phyloP scores from a whole-genome alignment of 495 filamentous ascomycete genomes.

The Collariella sp. region DNA sequence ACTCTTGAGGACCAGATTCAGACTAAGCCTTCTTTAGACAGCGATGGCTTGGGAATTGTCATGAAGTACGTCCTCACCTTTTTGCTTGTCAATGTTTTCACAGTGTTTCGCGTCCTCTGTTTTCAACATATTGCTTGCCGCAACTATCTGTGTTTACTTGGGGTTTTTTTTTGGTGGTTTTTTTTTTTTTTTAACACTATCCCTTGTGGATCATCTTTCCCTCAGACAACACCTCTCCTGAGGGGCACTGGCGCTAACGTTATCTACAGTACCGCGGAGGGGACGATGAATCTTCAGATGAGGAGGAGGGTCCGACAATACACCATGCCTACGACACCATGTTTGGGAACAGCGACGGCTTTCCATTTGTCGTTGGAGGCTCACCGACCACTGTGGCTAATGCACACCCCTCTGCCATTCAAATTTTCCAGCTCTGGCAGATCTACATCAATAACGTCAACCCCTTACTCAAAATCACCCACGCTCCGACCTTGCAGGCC shows the following conservation, averaged over 20 bases:
- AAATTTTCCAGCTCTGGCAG: conserved; percentile 69
- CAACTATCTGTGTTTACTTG: background rate
- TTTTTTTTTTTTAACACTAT: background rate
- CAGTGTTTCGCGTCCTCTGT: background rate
- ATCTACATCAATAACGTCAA: conserved; percentile 61
- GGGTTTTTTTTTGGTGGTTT: background rate
- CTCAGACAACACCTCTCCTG: background rate
- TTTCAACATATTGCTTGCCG: background rate
- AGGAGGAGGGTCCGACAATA: conserved; percentile 49
- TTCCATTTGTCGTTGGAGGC: conserved; percentile 51
- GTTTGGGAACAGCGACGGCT: conserved; percentile 46
- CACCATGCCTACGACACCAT: conserved; percentile 48
- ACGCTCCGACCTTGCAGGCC: conserved; percentile 53
- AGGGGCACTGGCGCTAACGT: conserved; percentile 5
- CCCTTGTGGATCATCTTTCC: background rate
- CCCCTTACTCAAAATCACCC: conserved; percentile 59
- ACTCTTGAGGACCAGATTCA: background rate
- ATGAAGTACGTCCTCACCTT: conserved; percentile 29
- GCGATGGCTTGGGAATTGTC: conserved; percentile 37
- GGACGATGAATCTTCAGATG: conserved; percentile 50
- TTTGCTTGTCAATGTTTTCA: background rate
- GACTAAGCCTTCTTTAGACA: conserved; percentile 9
- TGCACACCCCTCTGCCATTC: conserved; percentile 57
- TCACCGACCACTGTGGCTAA: conserved; percentile 38
- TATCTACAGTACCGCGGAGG: conserved; percentile 30